Conservation (phyloP, 768 basidiomycete genomes). For the Termitomyces sp. region DNA sequence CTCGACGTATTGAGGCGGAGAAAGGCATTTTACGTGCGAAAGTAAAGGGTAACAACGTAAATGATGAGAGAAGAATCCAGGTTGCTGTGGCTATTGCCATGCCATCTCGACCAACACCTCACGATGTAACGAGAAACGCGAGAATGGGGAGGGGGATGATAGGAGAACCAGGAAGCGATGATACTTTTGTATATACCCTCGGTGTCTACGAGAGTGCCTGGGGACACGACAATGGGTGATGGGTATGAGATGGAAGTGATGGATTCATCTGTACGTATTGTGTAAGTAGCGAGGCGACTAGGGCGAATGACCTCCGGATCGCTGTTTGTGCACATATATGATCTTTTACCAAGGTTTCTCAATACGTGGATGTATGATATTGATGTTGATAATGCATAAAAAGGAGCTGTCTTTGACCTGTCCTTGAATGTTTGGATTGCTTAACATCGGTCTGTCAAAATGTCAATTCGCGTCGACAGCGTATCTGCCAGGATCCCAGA, state of each 20-base stretch:
- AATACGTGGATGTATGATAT: neutral
- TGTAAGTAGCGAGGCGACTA: neutral
- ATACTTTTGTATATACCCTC: constrained; percentile 23
- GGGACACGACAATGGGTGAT: constrained; percentile 14
- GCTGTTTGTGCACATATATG: neutral
- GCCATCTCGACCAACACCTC: constrained; percentile 8
- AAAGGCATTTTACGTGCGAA: neutral
- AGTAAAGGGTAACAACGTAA: neutral
- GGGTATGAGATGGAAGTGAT: neutral
- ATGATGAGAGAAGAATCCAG: constrained; percentile 6
- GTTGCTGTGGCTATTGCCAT: constrained; percentile 14
- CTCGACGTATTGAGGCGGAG: neutral
- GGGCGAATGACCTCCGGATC: neutral
- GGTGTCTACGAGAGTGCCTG: constrained; percentile 30
- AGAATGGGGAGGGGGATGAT: constrained; percentile 1
- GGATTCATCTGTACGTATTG: neutral
- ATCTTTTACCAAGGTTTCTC: neutral
- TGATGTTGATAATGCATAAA: neutral
- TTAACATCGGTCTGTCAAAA: neutral
- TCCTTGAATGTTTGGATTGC: neutral
- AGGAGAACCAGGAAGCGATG: constrained; percentile 4
- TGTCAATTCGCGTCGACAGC: neutral
- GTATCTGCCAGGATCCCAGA: neutral
- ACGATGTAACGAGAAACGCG: neutral
- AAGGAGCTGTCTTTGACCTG: neutral